phyloP scores from a whole-genome alignment of 305 asterid genomes.

The Fraxinus paxiana region DNA sequence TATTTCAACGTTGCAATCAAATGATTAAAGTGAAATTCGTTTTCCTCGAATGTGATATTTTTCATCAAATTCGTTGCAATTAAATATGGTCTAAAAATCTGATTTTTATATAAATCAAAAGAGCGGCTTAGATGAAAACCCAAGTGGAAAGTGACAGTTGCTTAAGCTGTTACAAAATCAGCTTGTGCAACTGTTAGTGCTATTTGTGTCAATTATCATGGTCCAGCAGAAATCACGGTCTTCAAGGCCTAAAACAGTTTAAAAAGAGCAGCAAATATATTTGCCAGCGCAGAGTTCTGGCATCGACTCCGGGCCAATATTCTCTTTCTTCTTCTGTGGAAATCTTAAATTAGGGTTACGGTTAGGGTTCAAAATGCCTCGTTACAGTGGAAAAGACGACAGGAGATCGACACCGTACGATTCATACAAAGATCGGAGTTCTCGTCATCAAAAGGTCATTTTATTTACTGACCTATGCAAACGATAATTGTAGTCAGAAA shows the following conservation, averaged over 20 bases:
- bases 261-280: background rate
- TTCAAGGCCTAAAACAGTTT: background rate
- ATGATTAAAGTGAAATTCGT: too few species aligned
- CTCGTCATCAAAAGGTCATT: constrained; percentile 37
- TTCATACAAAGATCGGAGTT: constrained; percentile 44
- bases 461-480: background rate
- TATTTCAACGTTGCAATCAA: too few species aligned
- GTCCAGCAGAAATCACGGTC: background rate
- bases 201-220: background rate
- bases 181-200: background rate
- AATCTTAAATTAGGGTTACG: constrained; percentile 11
- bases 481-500: constrained; percentile 1
- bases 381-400: constrained; percentile 45
- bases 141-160: too few species aligned
- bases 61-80: too few species aligned
- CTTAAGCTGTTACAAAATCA: background rate
- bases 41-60: too few species aligned
- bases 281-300: background rate
- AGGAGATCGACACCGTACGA: constrained; percentile 47
- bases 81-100: too few species aligned
- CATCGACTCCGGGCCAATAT: background rate
- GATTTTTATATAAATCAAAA: too few species aligned
- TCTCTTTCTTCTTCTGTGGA: background rate
- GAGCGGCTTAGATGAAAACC: too few species aligned
- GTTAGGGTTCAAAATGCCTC: constrained; percentile 39